Evolutionary conservation across 345 rosid species (phyloP), one percentile per base, ranked within the genome.

Genomic region (Moricandia moricandioides): DNA sequence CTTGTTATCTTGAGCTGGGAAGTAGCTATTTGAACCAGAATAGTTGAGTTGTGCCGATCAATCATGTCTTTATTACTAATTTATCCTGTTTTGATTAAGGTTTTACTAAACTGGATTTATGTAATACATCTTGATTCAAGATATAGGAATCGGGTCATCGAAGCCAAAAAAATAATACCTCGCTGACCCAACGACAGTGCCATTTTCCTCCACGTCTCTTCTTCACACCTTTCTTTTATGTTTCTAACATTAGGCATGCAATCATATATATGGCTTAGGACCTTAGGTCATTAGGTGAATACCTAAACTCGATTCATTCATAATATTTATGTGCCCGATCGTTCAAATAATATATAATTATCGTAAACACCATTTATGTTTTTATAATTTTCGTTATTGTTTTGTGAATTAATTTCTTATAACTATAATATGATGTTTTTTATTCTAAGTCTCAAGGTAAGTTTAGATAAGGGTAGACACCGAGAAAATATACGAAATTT

Each of bases 131-230:
- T 21, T 21, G 24, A 21, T 0, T 0, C 24, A 21, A 21, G 24
- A 21, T 2, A 21, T 21, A 21, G 24, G 2, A 21, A 21, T 21
- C 24, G 1, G 24, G 24, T 21, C 24, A 21, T 21, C 24, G 2
- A 21, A 21, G 24, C 24, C 24, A 21, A 21, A 21, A 21, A 21
- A 21, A 21, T n/a, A 29, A n/a, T 47, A 73, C 77, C 40, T 39
- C 24, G 26, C 35, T 74, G 59, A 65, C 37, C 67, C 51, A 40
- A n/a, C 16, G 5, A 43, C 16, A 16, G 16, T 43, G 51, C 16
- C 51, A 13, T 43, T 73, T 43, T 31, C 58, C 27, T 29, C 34
- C 66, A 65, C 78, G 67, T 66, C 66, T 74, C 72, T 74, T 43
- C 8, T 43, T 57, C 2, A 3, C 8, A 11, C 47, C 47, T 39